Conservation (phyloP, 768 basidiomycete species). For the Terana coerulea region DNA sequence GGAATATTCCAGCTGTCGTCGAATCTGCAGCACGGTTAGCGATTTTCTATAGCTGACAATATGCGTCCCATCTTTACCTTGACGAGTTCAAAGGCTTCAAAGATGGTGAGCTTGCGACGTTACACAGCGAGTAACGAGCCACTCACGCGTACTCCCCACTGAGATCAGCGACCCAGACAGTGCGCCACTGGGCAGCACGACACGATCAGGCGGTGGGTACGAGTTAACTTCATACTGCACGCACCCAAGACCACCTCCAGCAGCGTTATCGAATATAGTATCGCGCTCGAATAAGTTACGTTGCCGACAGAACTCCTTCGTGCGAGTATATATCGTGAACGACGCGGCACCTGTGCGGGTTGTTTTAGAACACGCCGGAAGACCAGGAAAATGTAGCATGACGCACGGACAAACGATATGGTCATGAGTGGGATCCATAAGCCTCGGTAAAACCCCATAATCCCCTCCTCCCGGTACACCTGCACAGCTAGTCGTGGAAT, state of each 20-base stretch:
- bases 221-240: slow-evolving; percentile 3
- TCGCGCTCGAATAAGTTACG: slow-evolving; percentile 56
- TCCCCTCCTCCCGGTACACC: slow-evolving; percentile 82
- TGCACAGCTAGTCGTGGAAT: slow-evolving; percentile 67
- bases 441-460: slow-evolving; percentile 87
- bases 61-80: slow-evolving; percentile 53
- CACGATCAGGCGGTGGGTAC: neutral
- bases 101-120: slow-evolving; percentile 17
- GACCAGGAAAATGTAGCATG: slow-evolving; percentile 30
- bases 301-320: slow-evolving; percentile 68
- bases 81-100: slow-evolving; percentile 85
- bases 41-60: neutral
- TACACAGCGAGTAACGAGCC: neutral
- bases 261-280: slow-evolving; percentile 62
- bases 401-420: slow-evolving; percentile 93
- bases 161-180: slow-evolving; percentile 88
- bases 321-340: slow-evolving; percentile 86
- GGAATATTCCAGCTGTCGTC: slow-evolving; percentile 87
- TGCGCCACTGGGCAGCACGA: slow-evolving; percentile 53
- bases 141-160: slow-evolving; percentile 85
- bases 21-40: slow-evolving; percentile 49
- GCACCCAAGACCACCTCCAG: slow-evolving; percentile 66
- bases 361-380: neutral
- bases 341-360: slow-evolving; percentile 68
- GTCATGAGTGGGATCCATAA: slow-evolving; percentile 91